These are phyloP conservation scores for Linaria vulgaris DNA, from an alignment of 257 asterid genomes.

Conservation along the genomic window DNA sequence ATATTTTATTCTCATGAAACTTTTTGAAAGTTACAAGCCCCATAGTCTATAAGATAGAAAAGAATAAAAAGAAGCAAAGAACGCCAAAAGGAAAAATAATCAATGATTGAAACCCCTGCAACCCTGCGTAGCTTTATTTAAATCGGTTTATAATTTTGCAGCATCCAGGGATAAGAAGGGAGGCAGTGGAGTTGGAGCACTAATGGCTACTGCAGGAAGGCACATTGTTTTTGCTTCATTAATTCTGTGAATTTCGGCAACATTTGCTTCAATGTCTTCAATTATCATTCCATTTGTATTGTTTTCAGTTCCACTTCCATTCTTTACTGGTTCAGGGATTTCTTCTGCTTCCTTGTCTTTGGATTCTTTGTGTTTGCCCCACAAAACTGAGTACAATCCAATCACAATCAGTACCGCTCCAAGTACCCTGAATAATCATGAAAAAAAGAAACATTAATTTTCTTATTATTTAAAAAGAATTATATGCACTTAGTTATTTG, in stretches of 20 bases:
- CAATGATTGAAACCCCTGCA: too few relatives aligned
- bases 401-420: slow-evolving; percentile 59
- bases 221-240: slow-evolving; percentile 25
- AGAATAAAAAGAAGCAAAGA: too few relatives aligned
- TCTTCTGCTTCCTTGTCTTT: slow-evolving; percentile 42
- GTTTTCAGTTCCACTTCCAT: slow-evolving; percentile 20
- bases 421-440: slow-evolving; percentile 37
- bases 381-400: slow-evolving; percentile 60
- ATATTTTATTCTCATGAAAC: too few relatives aligned
- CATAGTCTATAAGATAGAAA: too few relatives aligned
- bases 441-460: neutral
- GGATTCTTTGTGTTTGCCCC: slow-evolving; percentile 68
- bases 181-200: slow-evolving; percentile 44
- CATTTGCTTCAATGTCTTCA: slow-evolving; percentile 64
- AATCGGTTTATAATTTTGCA: slow-evolving; percentile 36
- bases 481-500: too few relatives aligned
- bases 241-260: slow-evolving; percentile 26
- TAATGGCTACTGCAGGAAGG: slow-evolving; percentile 44
- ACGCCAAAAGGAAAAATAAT: too few relatives aligned
- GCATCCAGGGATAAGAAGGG: slow-evolving; percentile 70
- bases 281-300: slow-evolving; percentile 21
- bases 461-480: neutral
- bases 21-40: too few relatives aligned
- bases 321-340: slow-evolving; percentile 48
- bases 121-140: neutral